A percentile compares a stretch with the other conserved stretches of the same genome.
phyloP scores from a whole-genome alignment of 2,329 filamentous ascomycete species.

The Emergomyces africanus region DNA sequence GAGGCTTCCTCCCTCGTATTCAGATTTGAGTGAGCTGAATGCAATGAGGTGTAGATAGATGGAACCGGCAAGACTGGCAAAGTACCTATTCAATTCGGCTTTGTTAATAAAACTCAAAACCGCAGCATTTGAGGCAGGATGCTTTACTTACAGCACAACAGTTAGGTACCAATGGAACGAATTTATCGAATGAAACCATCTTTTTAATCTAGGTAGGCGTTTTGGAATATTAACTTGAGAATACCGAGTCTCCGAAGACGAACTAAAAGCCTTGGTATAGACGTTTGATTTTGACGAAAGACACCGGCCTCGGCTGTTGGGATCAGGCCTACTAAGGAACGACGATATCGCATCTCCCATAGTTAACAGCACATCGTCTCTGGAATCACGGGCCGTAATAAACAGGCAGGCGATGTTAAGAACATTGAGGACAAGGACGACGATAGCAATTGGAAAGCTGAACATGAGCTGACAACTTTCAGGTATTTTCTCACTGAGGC shows the following conservation, averaged over 20 bases:
- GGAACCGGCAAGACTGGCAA: not conserved
- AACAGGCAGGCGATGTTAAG: slow-evolving; percentile 3
- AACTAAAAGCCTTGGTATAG: not conserved
- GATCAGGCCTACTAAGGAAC: slow-evolving; percentile 22
- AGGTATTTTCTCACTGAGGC: slow-evolving; percentile 8
- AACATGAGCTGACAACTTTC: slow-evolving; percentile 13
- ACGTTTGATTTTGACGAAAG: slow-evolving; percentile 12
- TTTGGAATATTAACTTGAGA: not conserved
- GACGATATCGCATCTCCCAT: slow-evolving; percentile 27
- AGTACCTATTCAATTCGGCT: not conserved
- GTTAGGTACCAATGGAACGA: not conserved
- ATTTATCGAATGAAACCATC: slow-evolving; percentile 1
- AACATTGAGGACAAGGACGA: slow-evolving; percentile 9
- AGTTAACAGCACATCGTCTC: not conserved
- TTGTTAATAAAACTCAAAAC: not conserved
- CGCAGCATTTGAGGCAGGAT: not conserved
- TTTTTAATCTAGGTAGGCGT: not conserved
- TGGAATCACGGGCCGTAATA: not conserved
- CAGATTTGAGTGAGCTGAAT: not conserved
- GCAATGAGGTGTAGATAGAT: not conserved
- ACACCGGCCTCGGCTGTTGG: slow-evolving; percentile 15
- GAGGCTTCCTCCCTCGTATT: not conserved
- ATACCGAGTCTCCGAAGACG: not conserved
- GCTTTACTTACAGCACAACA: not conserved
- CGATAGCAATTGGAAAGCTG: slow-evolving; percentile 9